Evolutionary conservation across 495 filamentous ascomycete species (phyloP), one percentile per base, ranked within the genome.

Genomic region (Xylaria acuta): DNA sequence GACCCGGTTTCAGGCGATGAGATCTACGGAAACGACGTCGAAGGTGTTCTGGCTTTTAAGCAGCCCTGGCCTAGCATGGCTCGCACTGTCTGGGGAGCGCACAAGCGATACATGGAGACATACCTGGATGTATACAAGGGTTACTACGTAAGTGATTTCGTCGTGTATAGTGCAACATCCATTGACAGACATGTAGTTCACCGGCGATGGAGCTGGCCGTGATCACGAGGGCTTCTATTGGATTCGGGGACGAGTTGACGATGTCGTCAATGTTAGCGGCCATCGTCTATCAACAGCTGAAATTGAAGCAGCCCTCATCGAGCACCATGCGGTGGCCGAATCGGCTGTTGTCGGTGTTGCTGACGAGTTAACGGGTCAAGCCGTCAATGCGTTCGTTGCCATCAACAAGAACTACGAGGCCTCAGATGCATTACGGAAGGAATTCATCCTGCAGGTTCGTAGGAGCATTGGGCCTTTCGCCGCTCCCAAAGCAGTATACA

Each of bases 151-250:
- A 87, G 93, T 87, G 6, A 54, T 36, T 9, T 1, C 34, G 25
- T 30, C 20, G 14, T 49, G 20, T 27, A 79, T 70, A 14, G 3
- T 20, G 40, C 67, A 34, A 40, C 43, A 22, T 60, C 5, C 20
- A 40, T 40, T 88, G 71, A 90, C 77, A 5, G 9, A 22, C 27
- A 20, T 58, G 5, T 76, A 97, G 94, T 99, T 98, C 88, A 99
- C 97, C 32, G 96, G 96, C 73, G 96, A 99, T 81, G 97, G 97
- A 75, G 96, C 97, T 70, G 97, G 93, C 73, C 92, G 97, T 77
- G 96, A 99, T 81, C 93, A 97, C 83, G 97, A 99, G 75, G 96
- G 96, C 64, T 98, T 98, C 86, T 98, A 98, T 89, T 98, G 97
- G 97, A 98, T 99, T 82, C 94, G 97, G 70, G 97, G 96, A 62